These are phyloP conservation scores for Cytospora mali DNA, from an alignment of 2,329 filamentous ascomycete species.

Conservation along the genomic window DNA sequence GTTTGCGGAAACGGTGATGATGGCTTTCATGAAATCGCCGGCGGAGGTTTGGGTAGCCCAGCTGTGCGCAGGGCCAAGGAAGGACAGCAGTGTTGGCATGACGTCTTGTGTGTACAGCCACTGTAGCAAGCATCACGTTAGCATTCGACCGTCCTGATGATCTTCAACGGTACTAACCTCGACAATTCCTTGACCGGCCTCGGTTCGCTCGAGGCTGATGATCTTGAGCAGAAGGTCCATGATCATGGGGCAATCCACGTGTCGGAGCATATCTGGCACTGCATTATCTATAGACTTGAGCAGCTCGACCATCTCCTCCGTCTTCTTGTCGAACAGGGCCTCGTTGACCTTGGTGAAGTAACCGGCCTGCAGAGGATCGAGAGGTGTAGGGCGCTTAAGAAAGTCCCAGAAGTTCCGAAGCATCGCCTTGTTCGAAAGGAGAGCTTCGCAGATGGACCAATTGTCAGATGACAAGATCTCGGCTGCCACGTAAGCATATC, in stretches of 20 bases:
- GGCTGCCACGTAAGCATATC: conserved; percentile 90
- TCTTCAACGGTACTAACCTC: conserved; percentile 63
- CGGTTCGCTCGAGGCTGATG: conserved; percentile 90
- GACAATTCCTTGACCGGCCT: conserved; percentile 88
- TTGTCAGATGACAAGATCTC: conserved; percentile 95
- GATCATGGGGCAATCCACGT: conserved; percentile 96
- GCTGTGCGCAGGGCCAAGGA: conserved; percentile 80
- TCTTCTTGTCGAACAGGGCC: conserved; percentile 96
- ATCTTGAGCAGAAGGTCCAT: conserved; percentile 98
- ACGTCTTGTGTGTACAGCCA: conserved; percentile 91
- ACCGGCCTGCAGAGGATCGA: conserved; percentile 91
- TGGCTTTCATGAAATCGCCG: conserved; percentile 96
- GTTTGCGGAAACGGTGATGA: conserved; percentile 98
- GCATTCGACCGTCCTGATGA: not conserved
- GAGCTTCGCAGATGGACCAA: conserved; percentile 92
- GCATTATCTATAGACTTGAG: conserved; percentile 83
- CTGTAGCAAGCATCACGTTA: conserved; percentile 45
- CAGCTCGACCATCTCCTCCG: conserved; percentile 91
- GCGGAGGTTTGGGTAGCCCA: conserved; percentile 94
- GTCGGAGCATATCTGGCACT: conserved; percentile 81
- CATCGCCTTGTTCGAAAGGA: conserved; percentile 80
- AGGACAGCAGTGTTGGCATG: conserved; percentile 83
- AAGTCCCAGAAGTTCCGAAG: conserved; percentile 91
- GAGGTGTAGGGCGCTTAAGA: conserved; percentile 76
- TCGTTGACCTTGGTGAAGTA: conserved; percentile 99